Base-by-base conservation (phyloP, 371 early-diverging fungal species). In the Mucor velutinosus region DNA sequence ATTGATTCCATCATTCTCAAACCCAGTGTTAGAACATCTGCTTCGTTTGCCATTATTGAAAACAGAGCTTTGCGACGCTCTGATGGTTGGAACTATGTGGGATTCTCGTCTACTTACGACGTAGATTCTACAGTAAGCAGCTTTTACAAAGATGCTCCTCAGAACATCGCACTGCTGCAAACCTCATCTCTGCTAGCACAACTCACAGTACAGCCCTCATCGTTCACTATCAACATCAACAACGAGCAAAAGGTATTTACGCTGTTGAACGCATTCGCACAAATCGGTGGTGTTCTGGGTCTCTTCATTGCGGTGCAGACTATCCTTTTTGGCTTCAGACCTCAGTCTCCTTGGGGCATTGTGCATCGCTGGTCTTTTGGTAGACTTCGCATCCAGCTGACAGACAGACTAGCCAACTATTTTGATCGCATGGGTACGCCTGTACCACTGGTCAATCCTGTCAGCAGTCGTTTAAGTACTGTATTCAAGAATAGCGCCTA, bases 341-440 rank as follows among this genome's bases (percentile, higher is more conserved):
- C 80, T 14, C 71, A 71, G 15, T 77, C 77, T 3, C 80, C 80
- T n/a, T 77, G 75, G 75, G 80, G 80, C 17, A 33, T 76, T 15
- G 61, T 79, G 0, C 80, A 79, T 57, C 73, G 77, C 4, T 76
- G 77, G 80, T 76, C 77, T 0, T 67, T 77, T 53, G 80, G 80
- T 12, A 51, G 35, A 1, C 64, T 76, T 33, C 30, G 61, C 12
- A 56, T 64, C 1, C 71, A 71, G 8, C 62, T 79, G 10, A 62
- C 71, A n/a, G 37, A 64, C 23, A 62, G 74, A 11, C 62, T 78
- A 1, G 60, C 66, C 3, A 55, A 45, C 2, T 70, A 73, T 2
- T 78, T 78, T n/a, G 58, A 72, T 56, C 21, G n/a, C 10, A 58
- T 55, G 7, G 66, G 60, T 3, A 67, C 73, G 1, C 67, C 76